These are phyloP conservation scores for Fomitopsis palustris DNA, from an alignment of 1,284 basidiomycete genomes.

Conservation along the genomic window DNA sequence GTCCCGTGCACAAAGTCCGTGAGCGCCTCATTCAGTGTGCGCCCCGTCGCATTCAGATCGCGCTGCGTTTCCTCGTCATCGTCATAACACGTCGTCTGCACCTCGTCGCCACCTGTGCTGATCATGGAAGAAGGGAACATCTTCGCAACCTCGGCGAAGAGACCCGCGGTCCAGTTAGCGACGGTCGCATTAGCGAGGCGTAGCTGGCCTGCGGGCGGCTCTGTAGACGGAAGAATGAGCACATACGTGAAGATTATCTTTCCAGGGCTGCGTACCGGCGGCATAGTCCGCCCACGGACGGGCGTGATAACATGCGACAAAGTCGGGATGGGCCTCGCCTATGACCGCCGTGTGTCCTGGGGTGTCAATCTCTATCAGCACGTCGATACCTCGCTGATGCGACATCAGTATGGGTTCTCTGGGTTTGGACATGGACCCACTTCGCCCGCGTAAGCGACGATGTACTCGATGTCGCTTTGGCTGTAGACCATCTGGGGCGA, in stretches of 20 bases:
- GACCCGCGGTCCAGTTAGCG: conserved; percentile 39
- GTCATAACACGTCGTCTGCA: conserved; percentile 69
- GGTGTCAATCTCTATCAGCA: conserved; percentile 69
- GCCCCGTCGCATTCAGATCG: conserved; percentile 42
- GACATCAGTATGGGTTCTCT: not conserved
- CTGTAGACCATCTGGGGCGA: conserved; percentile 54
- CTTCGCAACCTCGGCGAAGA: conserved; percentile 41
- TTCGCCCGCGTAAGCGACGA: conserved; percentile 70
- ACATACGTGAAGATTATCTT: not conserved
- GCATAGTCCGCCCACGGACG: conserved; percentile 65
- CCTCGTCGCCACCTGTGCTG: conserved; percentile 82
- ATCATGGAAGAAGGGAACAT: conserved; percentile 62
- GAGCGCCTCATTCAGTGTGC: conserved; percentile 65
- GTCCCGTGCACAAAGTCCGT: conserved; percentile 55
- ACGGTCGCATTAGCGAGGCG: conserved; percentile 51
- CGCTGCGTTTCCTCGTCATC: conserved; percentile 57
- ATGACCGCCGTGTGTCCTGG: conserved; percentile 80
- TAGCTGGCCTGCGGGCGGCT: conserved; percentile 85
- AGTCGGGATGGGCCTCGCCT: conserved; percentile 61
- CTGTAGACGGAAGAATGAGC: conserved; percentile 20
- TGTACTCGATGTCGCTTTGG: conserved; percentile 52
- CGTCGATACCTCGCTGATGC: conserved; percentile 72
- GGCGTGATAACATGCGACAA: conserved; percentile 66
- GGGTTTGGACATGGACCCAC: conserved; percentile 32
- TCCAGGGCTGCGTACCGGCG: conserved; percentile 20